phyloP scores from a whole-genome alignment of 345 rosid species.

The Turnera subulata region DNA sequence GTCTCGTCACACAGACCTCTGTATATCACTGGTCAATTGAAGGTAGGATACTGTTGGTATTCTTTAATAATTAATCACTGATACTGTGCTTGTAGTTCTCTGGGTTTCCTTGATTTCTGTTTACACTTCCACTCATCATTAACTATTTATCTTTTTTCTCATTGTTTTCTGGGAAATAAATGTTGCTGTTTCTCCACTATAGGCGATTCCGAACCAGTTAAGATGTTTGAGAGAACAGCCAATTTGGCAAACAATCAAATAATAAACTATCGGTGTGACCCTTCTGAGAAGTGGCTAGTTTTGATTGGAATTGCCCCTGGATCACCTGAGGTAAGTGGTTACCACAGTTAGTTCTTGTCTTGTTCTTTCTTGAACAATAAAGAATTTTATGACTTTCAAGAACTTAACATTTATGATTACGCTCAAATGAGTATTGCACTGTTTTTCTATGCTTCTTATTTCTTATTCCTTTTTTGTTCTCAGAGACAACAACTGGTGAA shows the following conservation, averaged over 20 bases:
- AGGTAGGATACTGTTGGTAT: constrained; percentile 39
- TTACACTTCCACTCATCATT: neutral
- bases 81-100: neutral
- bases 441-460: neutral
- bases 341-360: neutral
- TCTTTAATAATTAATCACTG: neutral
- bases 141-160: too few species aligned
- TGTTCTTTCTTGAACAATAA: too few species aligned
- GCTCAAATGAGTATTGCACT: too few species aligned
- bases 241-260: constrained; percentile 92
- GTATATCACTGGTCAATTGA: constrained; percentile 99
- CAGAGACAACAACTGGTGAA: constrained; percentile 89
- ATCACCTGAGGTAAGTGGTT: constrained; percentile 71
- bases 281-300: constrained; percentile 95
- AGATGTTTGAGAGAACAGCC: constrained; percentile 96
- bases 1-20: constrained; percentile 79
- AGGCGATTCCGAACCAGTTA: constrained; percentile 97
- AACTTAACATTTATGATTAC: too few species aligned
- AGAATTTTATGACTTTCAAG: too few species aligned
- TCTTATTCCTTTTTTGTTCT: neutral
- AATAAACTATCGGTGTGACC: constrained; percentile 91
- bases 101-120: neutral
- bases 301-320: constrained; percentile 99
- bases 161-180: neutral
- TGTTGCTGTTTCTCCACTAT: neutral